Evolutionary conservation across 371 early-diverging fungal genomes (phyloP), one percentile per base, ranked within the genome.

Genomic region (Quaeritorhiza haematococci): DNA sequence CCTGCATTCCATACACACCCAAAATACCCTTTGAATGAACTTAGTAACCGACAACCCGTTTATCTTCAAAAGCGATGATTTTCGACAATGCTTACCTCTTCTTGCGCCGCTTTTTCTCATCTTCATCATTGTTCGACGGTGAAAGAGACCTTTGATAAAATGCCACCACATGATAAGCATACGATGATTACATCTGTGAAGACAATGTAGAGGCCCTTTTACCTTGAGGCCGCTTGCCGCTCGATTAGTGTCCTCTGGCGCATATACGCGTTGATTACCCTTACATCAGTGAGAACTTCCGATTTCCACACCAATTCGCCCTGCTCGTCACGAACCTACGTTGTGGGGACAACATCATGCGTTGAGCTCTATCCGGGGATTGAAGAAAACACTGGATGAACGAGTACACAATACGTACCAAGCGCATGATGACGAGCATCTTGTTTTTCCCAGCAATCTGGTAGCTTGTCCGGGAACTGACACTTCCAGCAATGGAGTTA

Each of bases 261-360:
- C 59, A 91, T 64, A 51, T 96, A 96, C 17, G 90, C 88, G 55
- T 92, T 90, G 49, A 94, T 89, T 0, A 96, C 93, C 1, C 86
- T 81, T 19, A 83, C 78, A 56, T 94, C 92, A 4, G 80, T 84
- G 21, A 96, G 75, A 3, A 86, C 75, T 62, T 94, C 94, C 24
- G 83, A 69, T 49, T 83, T 81, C 89, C 90, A 90, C 24, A 69
- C 73, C 15, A 79, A 67, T 56, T 87, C 84, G 0, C 91, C 93
- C n/a, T 82, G 82, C 23, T 72, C 66, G 34, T 69, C 75, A 4
- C 77, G 64, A 8, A 65, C 53, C 74, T 72, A 15, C 24, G 33
- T 13, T 41, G 13, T 29, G 34, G 29, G 55, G 38, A 38, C 27
- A 1, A 19, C 17, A n/a, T n/a, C n/a, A n/a, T n/a, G 19, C 3